Conservation (phyloP, 306 rosid species). For the Elaeagnus macrophylla region DNA sequence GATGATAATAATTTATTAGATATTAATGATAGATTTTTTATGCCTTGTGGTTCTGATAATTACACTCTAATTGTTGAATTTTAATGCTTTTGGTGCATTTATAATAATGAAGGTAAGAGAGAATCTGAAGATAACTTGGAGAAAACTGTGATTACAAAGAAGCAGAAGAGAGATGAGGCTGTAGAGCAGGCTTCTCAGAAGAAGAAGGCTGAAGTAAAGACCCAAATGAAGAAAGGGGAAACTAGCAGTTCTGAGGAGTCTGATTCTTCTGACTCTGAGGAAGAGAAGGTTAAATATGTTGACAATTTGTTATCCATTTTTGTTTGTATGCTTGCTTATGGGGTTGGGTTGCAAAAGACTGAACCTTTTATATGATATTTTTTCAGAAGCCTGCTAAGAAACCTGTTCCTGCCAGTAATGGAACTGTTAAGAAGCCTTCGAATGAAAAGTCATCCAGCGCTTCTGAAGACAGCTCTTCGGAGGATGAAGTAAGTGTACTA, state of each 20-base stretch:
- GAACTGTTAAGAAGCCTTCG: neutral
- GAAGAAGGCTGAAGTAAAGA: conserved; percentile 38
- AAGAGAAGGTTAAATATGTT: conserved; percentile 37
- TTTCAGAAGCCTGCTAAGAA: conserved; percentile 39
- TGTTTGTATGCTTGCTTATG: neutral
- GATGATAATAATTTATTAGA: no score
- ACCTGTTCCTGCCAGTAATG: conserved; percentile 30
- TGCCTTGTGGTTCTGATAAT: no score
- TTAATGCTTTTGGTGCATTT: neutral
- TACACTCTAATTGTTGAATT: neutral
- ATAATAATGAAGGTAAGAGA: conserved; percentile 45
- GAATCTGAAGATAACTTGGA: conserved; percentile 42
- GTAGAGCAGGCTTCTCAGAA: conserved; percentile 39
- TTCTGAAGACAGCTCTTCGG: conserved; percentile 29
- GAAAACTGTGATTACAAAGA: conserved; percentile 52
- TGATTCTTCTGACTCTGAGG: conserved; percentile 47
- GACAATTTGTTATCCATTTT: neutral
- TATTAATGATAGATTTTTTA: no score
- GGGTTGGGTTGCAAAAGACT: no score
- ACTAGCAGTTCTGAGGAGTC: conserved; percentile 47
- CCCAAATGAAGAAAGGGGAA: conserved; percentile 37
- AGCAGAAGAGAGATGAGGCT: conserved; percentile 48
- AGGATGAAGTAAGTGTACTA: conserved; percentile 32
- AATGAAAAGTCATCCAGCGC: neutral
- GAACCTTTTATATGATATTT: no score